Evolutionary conservation across 208 protist species (phyloP).

Genomic region (Acanthamoeba healyi): DNA sequence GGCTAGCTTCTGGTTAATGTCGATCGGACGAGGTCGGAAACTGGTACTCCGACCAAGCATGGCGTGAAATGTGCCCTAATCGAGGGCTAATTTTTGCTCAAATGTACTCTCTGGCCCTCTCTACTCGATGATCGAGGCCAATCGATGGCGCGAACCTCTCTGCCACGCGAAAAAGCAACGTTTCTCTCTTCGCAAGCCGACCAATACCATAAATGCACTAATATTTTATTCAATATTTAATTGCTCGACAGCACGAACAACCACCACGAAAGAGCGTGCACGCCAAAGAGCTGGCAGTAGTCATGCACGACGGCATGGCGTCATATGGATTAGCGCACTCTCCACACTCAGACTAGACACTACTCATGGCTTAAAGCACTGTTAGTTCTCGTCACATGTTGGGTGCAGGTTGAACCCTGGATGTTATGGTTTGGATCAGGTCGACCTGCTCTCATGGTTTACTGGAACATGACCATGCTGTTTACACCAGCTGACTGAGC

Average conservation of each 20-base stretch:
- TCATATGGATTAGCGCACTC: too few species aligned
- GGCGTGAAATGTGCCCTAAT: not conserved
- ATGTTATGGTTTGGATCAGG: too few species aligned
- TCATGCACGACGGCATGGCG: too few species aligned
- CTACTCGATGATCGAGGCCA: too few species aligned
- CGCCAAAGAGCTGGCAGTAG: too few species aligned
- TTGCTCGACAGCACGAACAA: too few species aligned
- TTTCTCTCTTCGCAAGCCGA: not conserved
- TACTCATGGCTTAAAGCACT: too few species aligned
- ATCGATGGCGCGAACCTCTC: not conserved
- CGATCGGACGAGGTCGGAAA: constrained; percentile 54
- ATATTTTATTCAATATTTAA: not conserved
- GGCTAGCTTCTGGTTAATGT: constrained; percentile 43
- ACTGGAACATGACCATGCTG: not conserved
- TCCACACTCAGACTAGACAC: too few species aligned
- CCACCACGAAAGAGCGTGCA: too few species aligned
- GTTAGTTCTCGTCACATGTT: too few species aligned
- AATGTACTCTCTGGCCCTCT: not conserved
- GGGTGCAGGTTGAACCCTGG: too few species aligned
- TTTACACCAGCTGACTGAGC: not conserved
- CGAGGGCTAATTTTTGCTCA: not conserved
- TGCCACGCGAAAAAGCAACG: not conserved
- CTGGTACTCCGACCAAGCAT: constrained; percentile 44
- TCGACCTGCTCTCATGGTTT: too few species aligned
- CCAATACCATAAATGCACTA: not conserved